Evolutionary conservation across 2,329 filamentous ascomycete genomes (phyloP).

Genomic region (Fusarium sp.): DNA sequence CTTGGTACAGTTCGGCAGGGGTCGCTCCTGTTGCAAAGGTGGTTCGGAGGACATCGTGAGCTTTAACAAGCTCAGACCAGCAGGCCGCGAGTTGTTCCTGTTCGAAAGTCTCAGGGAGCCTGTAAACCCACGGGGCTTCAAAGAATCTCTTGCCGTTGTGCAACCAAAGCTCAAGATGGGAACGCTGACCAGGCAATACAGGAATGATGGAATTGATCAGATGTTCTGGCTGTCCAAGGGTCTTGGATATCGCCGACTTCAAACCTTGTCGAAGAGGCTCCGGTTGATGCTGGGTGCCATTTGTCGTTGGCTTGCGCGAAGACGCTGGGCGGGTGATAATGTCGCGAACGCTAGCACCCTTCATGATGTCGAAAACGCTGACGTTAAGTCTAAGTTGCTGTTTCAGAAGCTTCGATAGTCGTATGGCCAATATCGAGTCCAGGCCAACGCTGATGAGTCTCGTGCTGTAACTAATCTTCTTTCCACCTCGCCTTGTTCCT

Average conservation of each 20-base stretch:
- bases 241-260: not conserved
- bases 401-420: constrained; percentile 19
- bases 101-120: not conserved
- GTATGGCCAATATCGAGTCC: constrained; percentile 24
- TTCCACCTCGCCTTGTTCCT: not conserved
- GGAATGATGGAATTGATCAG: not conserved
- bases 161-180: constrained; percentile 20
- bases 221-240: not conserved
- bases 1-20: not conserved
- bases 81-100: not conserved
- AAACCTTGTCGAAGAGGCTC: not conserved
- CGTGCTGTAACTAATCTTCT: not conserved
- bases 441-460: constrained; percentile 13
- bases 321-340: not conserved
- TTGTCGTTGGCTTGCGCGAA: not conserved
- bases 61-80: not conserved
- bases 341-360: not conserved
- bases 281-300: not conserved
- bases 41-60: constrained; percentile 10
- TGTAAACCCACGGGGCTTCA: constrained; percentile 20
- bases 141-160: constrained; percentile 23
- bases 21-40: not conserved
- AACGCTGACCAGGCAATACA: not conserved
- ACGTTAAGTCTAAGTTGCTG: not conserved
- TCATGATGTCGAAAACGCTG: constrained; percentile 24